Evolutionary conservation across 805 yeast species (phyloP).

Genomic region (Suhomyces kilbournensis): DNA sequence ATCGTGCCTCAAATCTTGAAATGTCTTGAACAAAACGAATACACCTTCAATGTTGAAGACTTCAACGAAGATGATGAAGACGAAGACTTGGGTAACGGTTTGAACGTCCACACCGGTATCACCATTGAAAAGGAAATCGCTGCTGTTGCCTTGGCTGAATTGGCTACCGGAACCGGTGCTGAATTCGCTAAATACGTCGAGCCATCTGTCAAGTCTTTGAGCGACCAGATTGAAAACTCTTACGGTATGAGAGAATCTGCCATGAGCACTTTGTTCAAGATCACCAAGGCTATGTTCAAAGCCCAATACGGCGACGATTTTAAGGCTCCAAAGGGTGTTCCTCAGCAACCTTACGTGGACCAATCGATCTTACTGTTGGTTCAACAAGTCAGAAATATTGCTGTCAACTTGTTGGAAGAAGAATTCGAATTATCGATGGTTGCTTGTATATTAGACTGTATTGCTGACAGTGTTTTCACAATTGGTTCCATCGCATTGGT

Average conservation of each 20-base stretch:
- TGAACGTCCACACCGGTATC: slow-evolving; percentile 90
- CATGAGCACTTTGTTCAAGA: slow-evolving; percentile 76
- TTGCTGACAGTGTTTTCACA: slow-evolving; percentile 62
- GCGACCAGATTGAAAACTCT: slow-evolving; percentile 76
- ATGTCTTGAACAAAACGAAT: slow-evolving; percentile 85
- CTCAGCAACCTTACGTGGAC: slow-evolving; percentile 58
- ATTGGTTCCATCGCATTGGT: slow-evolving; percentile 74
- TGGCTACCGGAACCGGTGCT: slow-evolving; percentile 82
- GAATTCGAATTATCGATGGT: slow-evolving; percentile 87
- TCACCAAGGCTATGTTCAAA: slow-evolving; percentile 65
- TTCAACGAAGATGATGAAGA: slow-evolving; percentile 55
- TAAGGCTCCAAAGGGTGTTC: slow-evolving; percentile 62
- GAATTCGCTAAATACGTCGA: slow-evolving; percentile 78
- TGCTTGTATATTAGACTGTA: slow-evolving; percentile 68
- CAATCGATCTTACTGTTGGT: slow-evolving; percentile 56
- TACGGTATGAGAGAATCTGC: slow-evolving; percentile 92
- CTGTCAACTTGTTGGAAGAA: slow-evolving; percentile 61
- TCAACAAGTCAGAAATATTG: slow-evolving; percentile 61
- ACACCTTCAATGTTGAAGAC: slow-evolving; percentile 60
- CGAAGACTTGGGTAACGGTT: slow-evolving; percentile 64
- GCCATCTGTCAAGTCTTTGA: slow-evolving; percentile 57
- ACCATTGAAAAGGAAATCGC: slow-evolving; percentile 96
- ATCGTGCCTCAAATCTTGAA: slow-evolving; percentile 81
- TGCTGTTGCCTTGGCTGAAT: slow-evolving; percentile 83
- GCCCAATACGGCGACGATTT: slow-evolving; percentile 47